Percentiles rank a stretch among this genome's conserved stretches.
Evolutionary conservation across 2,329 filamentous ascomycete genomes (phyloP).

Genomic region (Polychaeton citri): DNA sequence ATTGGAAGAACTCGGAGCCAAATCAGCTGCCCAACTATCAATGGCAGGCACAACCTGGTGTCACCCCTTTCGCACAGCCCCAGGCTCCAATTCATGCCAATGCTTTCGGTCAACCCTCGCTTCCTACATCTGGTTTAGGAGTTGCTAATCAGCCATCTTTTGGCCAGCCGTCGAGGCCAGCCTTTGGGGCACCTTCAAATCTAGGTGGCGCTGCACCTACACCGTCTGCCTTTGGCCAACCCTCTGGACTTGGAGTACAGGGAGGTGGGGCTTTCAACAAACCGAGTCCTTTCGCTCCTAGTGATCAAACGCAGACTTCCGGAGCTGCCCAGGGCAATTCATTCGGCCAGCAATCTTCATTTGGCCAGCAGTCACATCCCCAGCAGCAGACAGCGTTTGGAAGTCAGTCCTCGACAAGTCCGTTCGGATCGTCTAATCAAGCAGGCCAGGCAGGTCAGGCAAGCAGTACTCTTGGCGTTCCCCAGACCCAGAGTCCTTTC

Average conservation of each 20-base stretch:
- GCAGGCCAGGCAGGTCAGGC: background rate
- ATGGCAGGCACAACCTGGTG: background rate
- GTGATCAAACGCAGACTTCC: background rate
- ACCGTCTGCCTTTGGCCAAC: slow-evolving; percentile 14
- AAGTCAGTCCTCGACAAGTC: too few species aligned
- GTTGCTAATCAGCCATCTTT: slow-evolving; percentile 1
- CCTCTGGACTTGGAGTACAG: slow-evolving; percentile 9
- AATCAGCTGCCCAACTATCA: slow-evolving; percentile 23
- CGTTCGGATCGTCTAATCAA: background rate
- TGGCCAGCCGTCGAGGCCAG: slow-evolving; percentile 6
- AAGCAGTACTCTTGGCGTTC: background rate
- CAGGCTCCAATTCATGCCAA: background rate
- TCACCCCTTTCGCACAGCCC: background rate
- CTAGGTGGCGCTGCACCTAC: slow-evolving; percentile 11
- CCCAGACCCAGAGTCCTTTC: background rate
- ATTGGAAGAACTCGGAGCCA: background rate
- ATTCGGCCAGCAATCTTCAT: slow-evolving; percentile 9
- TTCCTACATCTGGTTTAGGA: slow-evolving; percentile 2
- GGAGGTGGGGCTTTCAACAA: background rate
- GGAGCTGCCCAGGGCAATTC: slow-evolving; percentile 8
- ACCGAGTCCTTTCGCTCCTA: background rate
- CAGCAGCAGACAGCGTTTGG: background rate
- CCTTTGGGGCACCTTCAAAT: slow-evolving; percentile 11
- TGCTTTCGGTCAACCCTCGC: slow-evolving; percentile 27
- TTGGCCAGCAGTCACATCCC: background rate